Base-by-base conservation (phyloP, 768 basidiomycete species). In the Kwoniella mangroviensis region DNA sequence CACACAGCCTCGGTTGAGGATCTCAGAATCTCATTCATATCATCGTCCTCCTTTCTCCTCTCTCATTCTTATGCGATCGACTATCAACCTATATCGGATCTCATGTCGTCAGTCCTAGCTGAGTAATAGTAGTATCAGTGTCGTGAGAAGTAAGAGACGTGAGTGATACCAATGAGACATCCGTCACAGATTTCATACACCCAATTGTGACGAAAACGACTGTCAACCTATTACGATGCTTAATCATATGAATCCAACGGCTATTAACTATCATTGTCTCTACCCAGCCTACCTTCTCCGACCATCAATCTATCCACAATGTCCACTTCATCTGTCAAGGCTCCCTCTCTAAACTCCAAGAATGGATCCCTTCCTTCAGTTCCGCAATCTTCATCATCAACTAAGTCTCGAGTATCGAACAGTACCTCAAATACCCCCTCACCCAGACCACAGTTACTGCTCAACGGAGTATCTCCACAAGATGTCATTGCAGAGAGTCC, bases 361-460 rank as follows among this genome's bases (percentile, higher is more conserved):
- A 49, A 49, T 49, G 45, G 45, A 13, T 49, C 45, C 19, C 45
- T 49, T 49, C 45, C 45, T 15, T 49, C 45, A 15, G 4, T 12
- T 19, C 45, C 12, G 45, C 45, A 49, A 19, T 17, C 45, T 49
- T 17, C 45, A 4, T 7, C 19, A 17, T 4, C 45, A 3, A 19
- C 13, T 49, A 49, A 12, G 15, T 6, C 5, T 49, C 45, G 45
- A 49, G 19, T 10, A 49, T 49, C 45, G 19, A 49, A 19, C 15
- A 49, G 45, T 19, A 49, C 24, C 15, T 9, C 26, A n/a, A 26
- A 2, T 7, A 54, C 45, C 3, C 52, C 43, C 26, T 28, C 49
- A 22, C 6, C 4, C 28, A 49, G 40, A 19, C 64, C 64, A 19
- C 64, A 13, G 2, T 17, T 65, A 40, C 64, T 65, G 19, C 64